Percentiles rank a stretch among this genome's conserved stretches.
These are phyloP conservation scores for barley (Hordeum vulgare) DNA, from an alignment of 176 grass and related monocot genomes.

Conservation along the genomic window DNA sequence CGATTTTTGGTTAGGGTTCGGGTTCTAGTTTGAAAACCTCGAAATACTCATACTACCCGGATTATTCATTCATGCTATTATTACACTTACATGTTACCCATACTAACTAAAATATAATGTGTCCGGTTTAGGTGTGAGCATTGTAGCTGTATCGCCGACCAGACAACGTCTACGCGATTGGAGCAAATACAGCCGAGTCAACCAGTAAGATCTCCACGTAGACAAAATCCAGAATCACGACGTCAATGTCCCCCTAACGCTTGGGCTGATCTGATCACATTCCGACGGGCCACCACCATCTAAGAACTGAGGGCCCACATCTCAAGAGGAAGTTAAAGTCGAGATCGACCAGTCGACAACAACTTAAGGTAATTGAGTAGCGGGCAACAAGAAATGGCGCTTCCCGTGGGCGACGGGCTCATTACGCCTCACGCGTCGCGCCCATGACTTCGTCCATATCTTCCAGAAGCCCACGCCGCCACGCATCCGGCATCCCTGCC, in stretches of 20 bases:
- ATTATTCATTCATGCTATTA: too few relatives aligned
- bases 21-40: too few relatives aligned
- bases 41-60: too few relatives aligned
- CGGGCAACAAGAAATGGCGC: too few relatives aligned
- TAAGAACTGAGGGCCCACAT: background rate
- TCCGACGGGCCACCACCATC: background rate
- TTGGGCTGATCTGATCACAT: background rate
- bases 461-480: constrained; percentile 11
- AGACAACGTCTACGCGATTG: background rate
- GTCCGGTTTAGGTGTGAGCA: too few relatives aligned
- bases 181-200: background rate
- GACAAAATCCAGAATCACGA: background rate
- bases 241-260: background rate
- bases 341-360: background rate
- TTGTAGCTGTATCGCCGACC: background rate
- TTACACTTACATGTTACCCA: too few relatives aligned
- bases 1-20: too few relatives aligned
- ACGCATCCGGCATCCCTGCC: background rate
- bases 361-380: background rate
- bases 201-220: background rate
- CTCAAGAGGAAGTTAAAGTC: background rate
- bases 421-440: background rate
- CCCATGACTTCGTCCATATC: background rate
- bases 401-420: background rate
- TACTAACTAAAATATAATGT: too few relatives aligned